Base-by-base conservation (phyloP, 345 rosid genomes). In the Diplotaxis tenuifolia region DNA sequence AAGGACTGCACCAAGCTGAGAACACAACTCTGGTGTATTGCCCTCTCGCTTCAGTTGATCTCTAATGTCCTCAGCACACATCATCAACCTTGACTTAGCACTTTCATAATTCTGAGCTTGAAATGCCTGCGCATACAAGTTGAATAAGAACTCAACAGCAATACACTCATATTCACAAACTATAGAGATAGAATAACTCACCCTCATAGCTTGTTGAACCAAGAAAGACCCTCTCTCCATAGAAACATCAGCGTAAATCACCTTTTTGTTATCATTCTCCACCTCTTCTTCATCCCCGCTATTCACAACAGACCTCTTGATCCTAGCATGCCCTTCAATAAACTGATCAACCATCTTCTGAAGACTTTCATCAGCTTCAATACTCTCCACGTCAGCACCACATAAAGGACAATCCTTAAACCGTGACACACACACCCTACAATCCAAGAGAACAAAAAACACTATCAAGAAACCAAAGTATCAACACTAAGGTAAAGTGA, bases 201-300 rank as follows among this genome's bases (percentile, higher is more conserved):
- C 99, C 89, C 98, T 82, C 96, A 90, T 89, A 29, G 97, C 92
- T 80, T 96, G 98, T 77, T 92, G 97, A 72, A 92, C 91, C 94
- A 96, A 84, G 86, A 95, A 95, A 65, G 93, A 85, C 62, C 97
- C 97, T 80, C 99, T 84, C 80, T 95, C 99, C 84, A 95, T 75
- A 18, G 99, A 95, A 19, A 95, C 96, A 56, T 95, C 99, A 68
- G 84, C 99, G 59, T 95, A 95, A 52, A 87, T 83, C 50, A 95
- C 96, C 9, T 82, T 84, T 45, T 82, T 83, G 40, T 82, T 83
- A 32, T 82, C 84, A 14, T 76, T 79, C 1, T n/a, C 74, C 3
- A 64, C 86, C 61, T 75, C 88, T 79, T 83, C 89, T 29, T 80
- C 72, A 50, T 82, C 93, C 0, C 71, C 18, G 23, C 65, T 56